A percentile compares a stretch with the other conserved stretches of the same genome.
phyloP scores from a whole-genome alignment of 768 basidiomycete species.

The Pulveroboletus ravenelii region DNA sequence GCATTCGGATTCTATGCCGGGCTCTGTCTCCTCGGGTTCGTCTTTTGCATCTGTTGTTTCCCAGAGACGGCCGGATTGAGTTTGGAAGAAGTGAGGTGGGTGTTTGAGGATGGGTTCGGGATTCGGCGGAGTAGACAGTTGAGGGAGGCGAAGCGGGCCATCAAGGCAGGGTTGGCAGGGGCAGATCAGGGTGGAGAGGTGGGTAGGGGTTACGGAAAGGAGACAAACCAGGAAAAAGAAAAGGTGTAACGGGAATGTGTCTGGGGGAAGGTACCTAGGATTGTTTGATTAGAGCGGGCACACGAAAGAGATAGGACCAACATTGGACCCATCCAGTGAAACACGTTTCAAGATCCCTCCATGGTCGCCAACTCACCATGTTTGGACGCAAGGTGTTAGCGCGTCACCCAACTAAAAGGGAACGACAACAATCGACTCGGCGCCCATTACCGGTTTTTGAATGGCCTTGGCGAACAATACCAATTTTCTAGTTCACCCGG shows the following conservation, averaged over 20 bases:
- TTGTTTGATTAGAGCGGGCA: too few relatives aligned
- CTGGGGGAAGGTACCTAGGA: too few relatives aligned
- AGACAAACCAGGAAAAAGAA: background rate
- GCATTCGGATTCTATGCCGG: slow-evolving; percentile 78
- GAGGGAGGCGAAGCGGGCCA: slow-evolving; percentile 26
- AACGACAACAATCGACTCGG: too few relatives aligned
- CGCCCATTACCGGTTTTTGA: too few relatives aligned
- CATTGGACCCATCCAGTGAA: background rate
- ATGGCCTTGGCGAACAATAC: too few relatives aligned
- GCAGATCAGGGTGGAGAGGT: too few relatives aligned
- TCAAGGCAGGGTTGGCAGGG: background rate
- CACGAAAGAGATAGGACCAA: too few relatives aligned
- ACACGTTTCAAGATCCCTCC: background rate
- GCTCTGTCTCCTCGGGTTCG: slow-evolving; percentile 61
- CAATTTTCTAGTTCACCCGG: too few relatives aligned
- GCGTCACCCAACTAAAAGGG: too few relatives aligned
- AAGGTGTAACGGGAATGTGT: background rate
- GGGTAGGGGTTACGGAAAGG: too few relatives aligned
- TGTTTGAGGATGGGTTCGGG: slow-evolving; percentile 64
- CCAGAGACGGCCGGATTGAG: slow-evolving; percentile 77
- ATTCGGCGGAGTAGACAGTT: slow-evolving; percentile 50
- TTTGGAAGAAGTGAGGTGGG: slow-evolving; percentile 59
- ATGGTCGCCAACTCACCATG: background rate
- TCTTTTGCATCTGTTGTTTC: slow-evolving; percentile 68
- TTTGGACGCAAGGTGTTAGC: background rate